Conservation (phyloP, 805 yeast genomes). For the Ogataea siamensis region DNA sequence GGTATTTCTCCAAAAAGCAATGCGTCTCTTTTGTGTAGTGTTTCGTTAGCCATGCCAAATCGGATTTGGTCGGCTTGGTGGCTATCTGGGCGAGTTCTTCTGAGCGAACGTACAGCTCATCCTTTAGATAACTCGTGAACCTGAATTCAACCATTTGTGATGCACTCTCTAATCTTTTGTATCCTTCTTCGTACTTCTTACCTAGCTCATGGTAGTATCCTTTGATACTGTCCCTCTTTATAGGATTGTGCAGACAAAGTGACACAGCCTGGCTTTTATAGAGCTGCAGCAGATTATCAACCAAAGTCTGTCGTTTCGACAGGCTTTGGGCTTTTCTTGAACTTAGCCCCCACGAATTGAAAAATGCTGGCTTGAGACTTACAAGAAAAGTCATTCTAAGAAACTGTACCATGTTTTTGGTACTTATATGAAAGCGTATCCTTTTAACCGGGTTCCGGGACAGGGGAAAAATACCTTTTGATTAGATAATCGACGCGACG, state of each 20-base stretch:
- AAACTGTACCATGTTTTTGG: neutral
- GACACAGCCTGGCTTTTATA: slow-evolving; percentile 12
- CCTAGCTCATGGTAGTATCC: slow-evolving; percentile 18
- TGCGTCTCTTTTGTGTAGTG: slow-evolving; percentile 24
- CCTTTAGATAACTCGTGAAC: slow-evolving; percentile 16
- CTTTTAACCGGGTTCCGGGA: slow-evolving; percentile 12
- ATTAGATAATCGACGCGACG: slow-evolving; percentile 10
- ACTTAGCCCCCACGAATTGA: slow-evolving; percentile 6
- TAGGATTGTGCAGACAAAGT: slow-evolving; percentile 12
- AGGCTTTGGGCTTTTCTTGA: neutral
- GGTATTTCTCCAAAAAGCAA: slow-evolving; percentile 25
- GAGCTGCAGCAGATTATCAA: slow-evolving; percentile 5
- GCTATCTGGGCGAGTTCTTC: slow-evolving; percentile 22
- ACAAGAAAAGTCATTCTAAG: slow-evolving; percentile 9
- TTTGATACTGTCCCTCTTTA: slow-evolving; percentile 9
- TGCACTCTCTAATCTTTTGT: slow-evolving; percentile 4
- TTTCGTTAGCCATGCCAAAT: slow-evolving; percentile 21
- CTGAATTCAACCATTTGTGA: slow-evolving; percentile 11
- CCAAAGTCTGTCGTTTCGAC: slow-evolving; percentile 2
- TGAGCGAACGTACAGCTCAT: slow-evolving; percentile 19
- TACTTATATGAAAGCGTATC: slow-evolving; percentile 5
- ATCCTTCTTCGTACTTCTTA: slow-evolving; percentile 9
- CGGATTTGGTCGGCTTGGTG: slow-evolving; percentile 13
- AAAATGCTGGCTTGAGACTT: slow-evolving; percentile 8
- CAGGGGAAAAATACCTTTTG: slow-evolving; percentile 3